Evolutionary conservation across 805 yeast species (phyloP), one percentile per base, ranked within the genome.

Genomic region (Cyberlindnera misumaiensis): DNA sequence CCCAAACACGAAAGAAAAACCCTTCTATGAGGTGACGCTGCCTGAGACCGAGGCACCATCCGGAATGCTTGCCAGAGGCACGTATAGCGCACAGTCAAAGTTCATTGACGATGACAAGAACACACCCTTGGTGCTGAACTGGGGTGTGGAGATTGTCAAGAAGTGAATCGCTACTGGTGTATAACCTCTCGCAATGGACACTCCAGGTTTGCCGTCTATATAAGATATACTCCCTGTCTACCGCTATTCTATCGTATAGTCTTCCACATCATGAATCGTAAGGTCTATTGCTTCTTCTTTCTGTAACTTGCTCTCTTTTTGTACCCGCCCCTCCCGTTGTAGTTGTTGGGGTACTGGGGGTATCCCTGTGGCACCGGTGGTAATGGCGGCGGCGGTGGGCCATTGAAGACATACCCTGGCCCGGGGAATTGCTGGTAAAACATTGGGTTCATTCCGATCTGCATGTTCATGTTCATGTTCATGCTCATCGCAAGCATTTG

Each of bases 11-110:
- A 68, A 65, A 41, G 85, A 75, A 31, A 84, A 81, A 55, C 95
- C 95, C 8, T 81, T 60, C 56, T 88, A 84, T 56, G 85, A 77
- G 62, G 71, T 69, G 40, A 59, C 73, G 52, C 54, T 75, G 31
- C 73, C 77, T 4, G 77, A 74, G 53, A 88, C 83, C 43, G 95
- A 87, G 60, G 96, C 96, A 5, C 97, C 97, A 28, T 72, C 86
- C 33, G 97, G 97, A 1, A 60, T 89, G 59, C 62, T 89, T 46
- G 95, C 93, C 3, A 76, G 97, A 62, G 96, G 96, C 29, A 70
- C 75, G 35, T 89, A 86, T 64, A 73, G 80, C 32, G 95, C 95
- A 6, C 69, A 73, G 27, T 80, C 94, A 12, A 84, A 82, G 60
- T 87, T 88, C 53, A 69, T 84, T 32, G 96, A 89, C 53, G 96